Evolutionary conservation across 2,329 filamentous ascomycete species (phyloP), one percentile per base, ranked within the genome.

Genomic region (Pestalotiopsis fici): DNA sequence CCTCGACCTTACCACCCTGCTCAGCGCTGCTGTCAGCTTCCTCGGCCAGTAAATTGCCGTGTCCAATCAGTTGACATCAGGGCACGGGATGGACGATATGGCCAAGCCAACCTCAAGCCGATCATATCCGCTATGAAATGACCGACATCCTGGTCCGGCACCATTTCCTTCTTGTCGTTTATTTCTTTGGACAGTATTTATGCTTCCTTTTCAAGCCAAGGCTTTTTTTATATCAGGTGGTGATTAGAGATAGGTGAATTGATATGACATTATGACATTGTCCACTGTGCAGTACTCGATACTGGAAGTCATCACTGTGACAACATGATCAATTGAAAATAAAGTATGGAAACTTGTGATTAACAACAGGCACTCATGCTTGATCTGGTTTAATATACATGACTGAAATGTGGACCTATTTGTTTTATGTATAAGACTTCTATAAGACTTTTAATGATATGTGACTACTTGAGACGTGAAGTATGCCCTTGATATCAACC

Each of bases 1-100:
- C 2, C 15, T 47, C 55, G 31, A 65, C 31, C 55, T 65, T 18
- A 21, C 13, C 64, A 47, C 31, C 64, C 54, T 35, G 4, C 18
- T 60, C 13, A 60, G 55, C 54, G 21, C 18, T 28, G 21, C 37
- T 4, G 54, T 65, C 35, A 65, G 57, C 55, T 60, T 65, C 64
- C 55, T 65, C 43, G n/a, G n/a, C 43, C 18, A 50, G n/a, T 50
- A 50, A n/a, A 21, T 21, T 21, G 6, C 18, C 43, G 4, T n/a
- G 15, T 21, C 18, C 3, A 50, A 50, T 21, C 18, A 11, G 6
- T 50, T 9, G 43, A 28, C 12, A 63, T 11, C 15, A n/a, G 9
- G 43, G n/a, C 43, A 50, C 43, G 43, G 43, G 43, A 50, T 50
- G 18, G 18, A 23, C 18, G 43, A 50, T 4, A 50, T 50, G 43